Evolutionary conservation across 2,329 filamentous ascomycete genomes (phyloP), one percentile per base, ranked within the genome.

Genomic region (Parascedosporium putredinis): DNA sequence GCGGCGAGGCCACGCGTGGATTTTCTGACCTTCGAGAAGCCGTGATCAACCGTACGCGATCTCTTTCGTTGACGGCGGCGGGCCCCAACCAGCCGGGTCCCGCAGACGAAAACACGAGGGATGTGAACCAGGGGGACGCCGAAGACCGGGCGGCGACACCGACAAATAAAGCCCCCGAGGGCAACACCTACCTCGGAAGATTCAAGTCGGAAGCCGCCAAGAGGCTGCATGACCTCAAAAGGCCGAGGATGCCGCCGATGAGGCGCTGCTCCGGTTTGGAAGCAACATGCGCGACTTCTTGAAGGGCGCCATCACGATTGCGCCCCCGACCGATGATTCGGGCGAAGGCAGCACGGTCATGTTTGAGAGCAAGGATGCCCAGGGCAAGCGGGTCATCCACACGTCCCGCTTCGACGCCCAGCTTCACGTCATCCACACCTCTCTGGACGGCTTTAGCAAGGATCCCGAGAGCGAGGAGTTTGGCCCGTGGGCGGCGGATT

Each of bases 231-330:
- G 88, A 96, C 52, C 83, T 18, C 87, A 96, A 62, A 81, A 81
- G 58, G 93, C 91, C 10, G 93, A 98, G 67, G 91, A 97, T 62
- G 91, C 91, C 3, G 93, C 93, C 6, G 93, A 98, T 64, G 93
- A 97, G 65, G 93, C 93, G 1, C 78, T 98, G 8, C 71, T 97
- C 57, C 87, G 88, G 56, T 96, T 97, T 60, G 93, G 93, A 20
- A 81, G 82, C 52, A 96, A 93, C 59, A 81, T 98, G 45, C 79
- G 88, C 33, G 86, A 91, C 66, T 97, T 95, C 68, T 72, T 98
- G 54, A 81, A 84, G 48, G 91, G 98, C 56, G 93, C 93, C 47
- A 86, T 98, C 51, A 88, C 79, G 49, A 88, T 98, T 58, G 83
- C 88, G 14, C 86, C 90, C 0, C 88, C 88, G 0, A 70, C 73